phyloP scores from a whole-genome alignment of 768 basidiomycete genomes.

The Pleurotus eryngii region DNA sequence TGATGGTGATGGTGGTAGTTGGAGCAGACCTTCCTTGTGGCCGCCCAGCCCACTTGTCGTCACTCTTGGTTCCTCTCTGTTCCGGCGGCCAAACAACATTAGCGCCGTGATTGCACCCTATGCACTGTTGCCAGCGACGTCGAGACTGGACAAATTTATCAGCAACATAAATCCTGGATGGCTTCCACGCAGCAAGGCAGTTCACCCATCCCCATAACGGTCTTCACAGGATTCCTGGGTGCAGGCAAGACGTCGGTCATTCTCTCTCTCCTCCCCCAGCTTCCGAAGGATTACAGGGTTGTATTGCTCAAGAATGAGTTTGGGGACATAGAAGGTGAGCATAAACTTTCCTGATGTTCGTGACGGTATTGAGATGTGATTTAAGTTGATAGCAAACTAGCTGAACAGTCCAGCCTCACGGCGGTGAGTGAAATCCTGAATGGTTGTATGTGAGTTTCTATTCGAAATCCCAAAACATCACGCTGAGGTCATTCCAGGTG shows the following conservation, averaged over 20 bases:
- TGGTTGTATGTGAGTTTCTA: slow-evolving; percentile 79
- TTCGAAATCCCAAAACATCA: background rate
- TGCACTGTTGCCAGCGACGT: too few relatives aligned
- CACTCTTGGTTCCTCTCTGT: too few relatives aligned
- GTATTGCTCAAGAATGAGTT: slow-evolving; percentile 96
- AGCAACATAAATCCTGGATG: background rate
- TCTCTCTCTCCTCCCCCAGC: slow-evolving; percentile 74
- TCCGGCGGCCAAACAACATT: too few relatives aligned
- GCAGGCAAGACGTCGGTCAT: slow-evolving; percentile 82
- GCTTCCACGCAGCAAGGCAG: background rate
- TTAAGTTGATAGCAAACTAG: slow-evolving; percentile 87
- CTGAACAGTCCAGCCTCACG: slow-evolving; percentile 75
- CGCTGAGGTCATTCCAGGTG: slow-evolving; percentile 49
- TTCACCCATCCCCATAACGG: slow-evolving; percentile 75
- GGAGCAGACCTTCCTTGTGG: too few relatives aligned
- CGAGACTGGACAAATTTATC: too few relatives aligned
- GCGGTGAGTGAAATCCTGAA: slow-evolving; percentile 94
- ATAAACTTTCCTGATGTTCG: too few relatives aligned
- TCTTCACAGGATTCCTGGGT: slow-evolving; percentile 93
- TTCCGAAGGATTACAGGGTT: slow-evolving; percentile 84
- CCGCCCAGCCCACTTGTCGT: too few relatives aligned
- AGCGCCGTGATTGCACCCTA: too few relatives aligned
- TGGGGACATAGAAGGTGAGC: slow-evolving; percentile 83
- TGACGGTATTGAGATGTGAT: background rate
- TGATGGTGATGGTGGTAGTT: background rate